Percentiles rank a stretch among this genome's conserved stretches.
phyloP scores from a whole-genome alignment of 2,329 filamentous ascomycete species.

The Nothophoma quercina region DNA sequence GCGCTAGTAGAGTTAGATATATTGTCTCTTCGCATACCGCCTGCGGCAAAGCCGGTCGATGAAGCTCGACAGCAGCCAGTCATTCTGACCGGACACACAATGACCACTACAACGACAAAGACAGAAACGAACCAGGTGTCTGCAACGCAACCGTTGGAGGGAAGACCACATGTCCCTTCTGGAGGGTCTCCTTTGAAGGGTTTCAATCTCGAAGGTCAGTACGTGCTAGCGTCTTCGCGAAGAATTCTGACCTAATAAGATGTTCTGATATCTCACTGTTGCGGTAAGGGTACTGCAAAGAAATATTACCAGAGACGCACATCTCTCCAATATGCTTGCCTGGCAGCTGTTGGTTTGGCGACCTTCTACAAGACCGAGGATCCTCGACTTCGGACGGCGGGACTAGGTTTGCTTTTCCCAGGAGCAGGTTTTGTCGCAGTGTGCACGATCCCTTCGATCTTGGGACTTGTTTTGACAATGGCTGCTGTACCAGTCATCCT shows the following conservation, averaged over 20 bases:
- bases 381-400: slow-evolving; percentile 13
- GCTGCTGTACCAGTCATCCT: slow-evolving; percentile 19
- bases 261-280: slow-evolving; percentile 10
- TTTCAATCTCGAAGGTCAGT: not conserved
- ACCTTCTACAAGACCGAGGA: slow-evolving; percentile 20
- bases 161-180: not conserved
- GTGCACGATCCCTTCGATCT: slow-evolving; percentile 13
- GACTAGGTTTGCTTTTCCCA: slow-evolving; percentile 22
- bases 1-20: too few species aligned
- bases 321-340: slow-evolving; percentile 19
- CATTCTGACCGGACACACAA: too few species aligned
- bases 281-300: slow-evolving; percentile 12
- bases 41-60: too few species aligned
- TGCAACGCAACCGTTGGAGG: not conserved
- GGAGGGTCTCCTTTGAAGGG: not conserved
- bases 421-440: slow-evolving; percentile 25
- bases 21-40: too few species aligned
- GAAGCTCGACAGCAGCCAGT: too few species aligned
- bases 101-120: not conserved
- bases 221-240: too few species aligned
- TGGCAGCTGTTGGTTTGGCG: slow-evolving; percentile 11
- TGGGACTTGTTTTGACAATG: slow-evolving; percentile 17
- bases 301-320: slow-evolving; percentile 20
- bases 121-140: not conserved
- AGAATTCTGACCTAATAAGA: not conserved